phyloP scores from a whole-genome alignment of 306 rosid species.

The Pachyrhizus erosus region DNA sequence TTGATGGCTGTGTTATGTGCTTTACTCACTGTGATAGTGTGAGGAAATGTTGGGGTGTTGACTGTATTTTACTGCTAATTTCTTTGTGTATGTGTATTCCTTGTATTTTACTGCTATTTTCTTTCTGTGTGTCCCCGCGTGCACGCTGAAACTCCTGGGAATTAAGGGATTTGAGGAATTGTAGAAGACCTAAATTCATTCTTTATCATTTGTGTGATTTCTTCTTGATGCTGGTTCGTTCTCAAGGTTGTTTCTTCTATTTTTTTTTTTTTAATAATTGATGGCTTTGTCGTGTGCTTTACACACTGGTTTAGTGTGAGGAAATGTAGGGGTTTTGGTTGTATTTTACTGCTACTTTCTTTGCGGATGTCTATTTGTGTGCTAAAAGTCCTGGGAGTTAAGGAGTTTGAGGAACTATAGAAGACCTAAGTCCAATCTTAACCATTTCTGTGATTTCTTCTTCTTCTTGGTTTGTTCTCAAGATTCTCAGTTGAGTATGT shows the following conservation, averaged over 20 bases:
- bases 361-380: neutral
- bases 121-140: too few species aligned
- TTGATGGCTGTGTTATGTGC: neutral
- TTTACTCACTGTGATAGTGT: neutral
- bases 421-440: neutral
- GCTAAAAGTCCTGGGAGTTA: neutral
- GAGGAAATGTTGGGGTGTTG: neutral
- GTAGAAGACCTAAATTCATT: neutral
- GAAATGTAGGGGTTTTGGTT: neutral
- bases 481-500: too few species aligned
- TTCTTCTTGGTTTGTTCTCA: too few species aligned
- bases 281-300: neutral
- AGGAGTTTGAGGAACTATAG: neutral
- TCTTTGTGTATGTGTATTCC: neutral
- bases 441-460: too few species aligned
- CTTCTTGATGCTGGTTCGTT: neutral
- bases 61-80: neutral
- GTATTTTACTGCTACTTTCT: neutral
- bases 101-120: too few species aligned
- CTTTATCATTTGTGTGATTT: neutral
- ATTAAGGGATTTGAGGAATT: neutral
- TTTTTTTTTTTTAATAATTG: neutral
- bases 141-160: neutral
- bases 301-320: neutral
- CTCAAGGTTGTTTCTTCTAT: neutral